These are phyloP conservation scores for Phytophthora parvispora DNA, from an alignment of 352 stramenopile species.

Conservation along the genomic window DNA sequence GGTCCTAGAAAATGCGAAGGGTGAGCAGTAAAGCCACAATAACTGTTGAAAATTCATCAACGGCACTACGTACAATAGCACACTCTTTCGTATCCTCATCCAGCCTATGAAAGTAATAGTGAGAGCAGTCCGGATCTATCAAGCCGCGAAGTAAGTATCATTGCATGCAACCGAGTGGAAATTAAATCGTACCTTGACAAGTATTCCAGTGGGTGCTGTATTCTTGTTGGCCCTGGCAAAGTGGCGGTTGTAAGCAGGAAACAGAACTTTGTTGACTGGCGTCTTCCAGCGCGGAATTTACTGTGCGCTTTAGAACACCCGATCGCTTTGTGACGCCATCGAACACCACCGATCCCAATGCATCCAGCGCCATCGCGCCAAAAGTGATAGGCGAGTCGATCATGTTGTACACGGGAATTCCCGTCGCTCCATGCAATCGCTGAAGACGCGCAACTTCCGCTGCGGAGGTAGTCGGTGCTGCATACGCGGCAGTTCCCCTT, in stretches of 20 bases:
- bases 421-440: slow-evolving; percentile 54
- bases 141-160: not conserved
- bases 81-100: slow-evolving; percentile 56
- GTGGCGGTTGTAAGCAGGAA: not conserved
- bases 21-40: not conserved
- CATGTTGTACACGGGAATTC: slow-evolving; percentile 79
- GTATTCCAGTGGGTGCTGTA: slow-evolving; percentile 49
- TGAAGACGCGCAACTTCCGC: slow-evolving; percentile 53
- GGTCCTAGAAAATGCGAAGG: slow-evolving; percentile 35
- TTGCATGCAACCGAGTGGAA: not conserved
- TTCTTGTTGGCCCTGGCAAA: slow-evolving; percentile 55
- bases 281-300: not conserved
- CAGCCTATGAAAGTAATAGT: slow-evolving; percentile 74
- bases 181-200: slow-evolving; percentile 51
- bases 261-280: not conserved
- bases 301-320: slow-evolving; percentile 19
- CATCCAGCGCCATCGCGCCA: slow-evolving; percentile 61
- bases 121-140: slow-evolving; percentile 65
- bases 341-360: slow-evolving; percentile 54
- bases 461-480: slow-evolving; percentile 48
- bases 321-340: slow-evolving; percentile 54
- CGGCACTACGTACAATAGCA: slow-evolving; percentile 53
- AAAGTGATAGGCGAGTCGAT: slow-evolving; percentile 70
- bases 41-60: not conserved
- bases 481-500: slow-evolving; percentile 59